These are phyloP conservation scores for Trichoderma sp. DNA, from an alignment of 2,329 filamentous ascomycete genomes.

Conservation along the genomic window DNA sequence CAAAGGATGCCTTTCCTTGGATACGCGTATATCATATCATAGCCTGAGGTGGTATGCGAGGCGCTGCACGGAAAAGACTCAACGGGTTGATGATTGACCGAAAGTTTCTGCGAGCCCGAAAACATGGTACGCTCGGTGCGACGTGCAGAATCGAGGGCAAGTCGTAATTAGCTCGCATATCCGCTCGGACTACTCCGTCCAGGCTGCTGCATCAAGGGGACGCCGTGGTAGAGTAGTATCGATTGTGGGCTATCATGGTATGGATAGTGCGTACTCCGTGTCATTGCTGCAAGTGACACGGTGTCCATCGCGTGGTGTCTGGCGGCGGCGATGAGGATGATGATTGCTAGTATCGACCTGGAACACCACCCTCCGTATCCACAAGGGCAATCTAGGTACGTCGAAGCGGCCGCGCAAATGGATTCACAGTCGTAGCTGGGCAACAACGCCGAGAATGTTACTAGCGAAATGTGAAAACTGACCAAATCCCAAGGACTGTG, in stretches of 20 bases:
- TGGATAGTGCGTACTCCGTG: background rate
- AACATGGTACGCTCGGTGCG: slow-evolving; percentile 12
- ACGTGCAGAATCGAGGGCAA: background rate
- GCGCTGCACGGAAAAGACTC: background rate
- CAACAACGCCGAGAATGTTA: slow-evolving; percentile 11
- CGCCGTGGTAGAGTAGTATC: background rate
- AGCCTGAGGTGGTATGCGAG: background rate
- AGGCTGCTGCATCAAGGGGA: slow-evolving; percentile 1
- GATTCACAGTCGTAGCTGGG: slow-evolving; percentile 2
- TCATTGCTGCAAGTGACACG: background rate
- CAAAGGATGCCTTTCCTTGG: background rate
- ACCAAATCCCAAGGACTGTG: background rate
- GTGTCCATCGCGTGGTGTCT: slow-evolving; percentile 1
- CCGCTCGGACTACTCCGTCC: slow-evolving; percentile 16
- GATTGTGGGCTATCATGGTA: background rate
- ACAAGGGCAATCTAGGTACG: background rate
- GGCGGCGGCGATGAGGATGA: background rate
- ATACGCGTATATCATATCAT: background rate
- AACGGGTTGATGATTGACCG: slow-evolving; percentile 16
- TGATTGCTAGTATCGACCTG: background rate
- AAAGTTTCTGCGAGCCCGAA: background rate
- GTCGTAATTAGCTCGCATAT: slow-evolving; percentile 3
- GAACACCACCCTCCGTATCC: background rate
- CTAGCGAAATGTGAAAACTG: slow-evolving; percentile 15
- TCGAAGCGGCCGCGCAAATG: slow-evolving; percentile 11